Conservation (phyloP, 2,329 filamentous ascomycete genomes). For the Aspergillus jensenii region DNA sequence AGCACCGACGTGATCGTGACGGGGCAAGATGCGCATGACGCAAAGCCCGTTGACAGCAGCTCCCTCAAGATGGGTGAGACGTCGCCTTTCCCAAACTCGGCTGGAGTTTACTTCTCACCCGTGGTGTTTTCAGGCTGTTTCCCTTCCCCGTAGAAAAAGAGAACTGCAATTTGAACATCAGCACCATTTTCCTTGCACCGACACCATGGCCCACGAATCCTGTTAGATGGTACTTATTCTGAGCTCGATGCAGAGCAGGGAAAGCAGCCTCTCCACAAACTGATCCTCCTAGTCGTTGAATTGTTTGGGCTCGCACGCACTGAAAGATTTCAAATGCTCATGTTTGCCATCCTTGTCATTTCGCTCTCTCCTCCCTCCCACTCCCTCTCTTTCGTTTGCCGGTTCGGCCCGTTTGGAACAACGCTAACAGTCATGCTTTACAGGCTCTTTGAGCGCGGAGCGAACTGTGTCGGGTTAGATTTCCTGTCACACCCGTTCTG, state of each 20-base stretch:
- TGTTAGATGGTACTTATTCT: slow-evolving; percentile 34
- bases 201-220: slow-evolving; percentile 28
- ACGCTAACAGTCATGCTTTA: slow-evolving; percentile 39
- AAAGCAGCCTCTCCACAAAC: slow-evolving; percentile 24
- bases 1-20: slow-evolving; percentile 37
- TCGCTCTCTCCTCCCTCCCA: slow-evolving; percentile 29
- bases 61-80: slow-evolving; percentile 62
- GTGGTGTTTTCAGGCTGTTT: slow-evolving; percentile 53
- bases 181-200: slow-evolving; percentile 27
- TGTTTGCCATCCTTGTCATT: slow-evolving; percentile 50
- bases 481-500: slow-evolving; percentile 95
- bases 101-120: slow-evolving; percentile 53
- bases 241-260: slow-evolving; percentile 33
- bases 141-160: slow-evolving; percentile 38
- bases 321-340: slow-evolving; percentile 38
- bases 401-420: slow-evolving; percentile 11
- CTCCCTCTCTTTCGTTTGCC: slow-evolving; percentile 29
- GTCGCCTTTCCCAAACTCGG: slow-evolving; percentile 54
- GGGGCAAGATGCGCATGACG: slow-evolving; percentile 36
- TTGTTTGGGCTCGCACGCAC: slow-evolving; percentile 38
- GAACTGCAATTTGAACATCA: slow-evolving; percentile 23
- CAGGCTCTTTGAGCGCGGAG: slow-evolving; percentile 91
- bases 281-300: slow-evolving; percentile 39
- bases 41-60: slow-evolving; percentile 39
- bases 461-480: slow-evolving; percentile 81